Conservation (phyloP, 345 rosid genomes). For the Aquilaria yunnanensis region DNA sequence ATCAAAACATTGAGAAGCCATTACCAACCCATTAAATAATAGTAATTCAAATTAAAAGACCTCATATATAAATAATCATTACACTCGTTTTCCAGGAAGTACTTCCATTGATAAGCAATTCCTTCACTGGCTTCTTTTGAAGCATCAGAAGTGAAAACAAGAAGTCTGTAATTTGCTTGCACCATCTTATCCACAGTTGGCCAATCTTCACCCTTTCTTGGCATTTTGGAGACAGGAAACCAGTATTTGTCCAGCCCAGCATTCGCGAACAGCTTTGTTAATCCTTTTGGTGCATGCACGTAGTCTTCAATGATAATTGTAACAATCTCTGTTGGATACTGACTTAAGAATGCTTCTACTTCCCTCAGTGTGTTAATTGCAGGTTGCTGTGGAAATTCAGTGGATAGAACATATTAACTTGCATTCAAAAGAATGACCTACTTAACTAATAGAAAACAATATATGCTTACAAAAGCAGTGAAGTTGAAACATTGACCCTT, state of each 20-base stretch:
- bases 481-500: conserved; percentile 90
- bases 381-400: conserved; percentile 62
- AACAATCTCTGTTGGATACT: conserved; percentile 75
- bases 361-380: conserved; percentile 80
- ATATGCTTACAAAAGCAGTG: conserved; percentile 81
- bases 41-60: neutral
- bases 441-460: conserved; percentile 13
- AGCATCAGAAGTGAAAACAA: conserved; percentile 89
- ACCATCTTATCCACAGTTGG: conserved; percentile 90
- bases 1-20: conserved; percentile 11
- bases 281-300: conserved; percentile 84
- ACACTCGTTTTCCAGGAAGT: conserved; percentile 87
- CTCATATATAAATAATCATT: conserved; percentile 16
- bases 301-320: conserved; percentile 93
- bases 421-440: neutral
- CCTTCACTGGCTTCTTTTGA: conserved; percentile 98
- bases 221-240: conserved; percentile 94
- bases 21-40: conserved; percentile 2
- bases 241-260: conserved; percentile 84
- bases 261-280: conserved; percentile 53
- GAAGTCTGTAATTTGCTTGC: conserved; percentile 68
- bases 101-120: conserved; percentile 94
- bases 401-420: conserved; percentile 2
- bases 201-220: conserved; percentile 92
- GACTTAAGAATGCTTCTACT: conserved; percentile 80